phyloP scores from a whole-genome alignment of 305 asterid genomes.

The Solanum hybrid region DNA sequence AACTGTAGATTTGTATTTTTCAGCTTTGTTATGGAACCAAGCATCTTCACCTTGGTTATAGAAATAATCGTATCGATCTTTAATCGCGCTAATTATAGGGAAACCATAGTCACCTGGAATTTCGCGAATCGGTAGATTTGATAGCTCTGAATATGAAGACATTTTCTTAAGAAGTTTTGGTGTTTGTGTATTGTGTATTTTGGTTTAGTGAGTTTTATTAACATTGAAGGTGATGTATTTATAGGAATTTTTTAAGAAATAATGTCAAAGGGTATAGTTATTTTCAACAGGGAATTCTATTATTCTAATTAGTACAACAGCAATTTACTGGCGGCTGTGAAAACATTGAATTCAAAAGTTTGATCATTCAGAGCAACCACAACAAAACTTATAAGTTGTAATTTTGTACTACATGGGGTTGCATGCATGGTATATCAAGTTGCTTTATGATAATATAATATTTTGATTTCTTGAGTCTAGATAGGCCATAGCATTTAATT shows the following conservation, averaged over 20 bases:
- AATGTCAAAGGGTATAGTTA: not conserved
- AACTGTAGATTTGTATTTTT: slow-evolving; percentile 40
- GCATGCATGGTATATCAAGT: not conserved
- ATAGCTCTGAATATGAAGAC: not conserved
- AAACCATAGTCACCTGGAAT: slow-evolving; percentile 51
- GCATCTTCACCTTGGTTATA: slow-evolving; percentile 31
- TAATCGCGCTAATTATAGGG: slow-evolving; percentile 37
- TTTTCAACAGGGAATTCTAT: not conserved
- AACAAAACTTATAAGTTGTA: not conserved
- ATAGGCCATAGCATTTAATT: too few relatives aligned
- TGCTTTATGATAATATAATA: not conserved
- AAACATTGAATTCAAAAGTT: not conserved
- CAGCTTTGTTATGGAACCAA: slow-evolving; percentile 22
- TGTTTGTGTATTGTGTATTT: not conserved
- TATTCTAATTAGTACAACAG: not conserved
- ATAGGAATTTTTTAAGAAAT: not conserved
- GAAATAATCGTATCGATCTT: slow-evolving; percentile 38
- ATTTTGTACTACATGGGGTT: not conserved
- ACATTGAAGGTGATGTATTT: not conserved
- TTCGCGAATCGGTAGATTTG: slow-evolving; percentile 31
- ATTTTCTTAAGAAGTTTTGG: not conserved
- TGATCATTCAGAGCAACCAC: not conserved
- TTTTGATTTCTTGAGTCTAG: not conserved
- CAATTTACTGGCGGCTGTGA: not conserved
- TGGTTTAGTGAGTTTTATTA: not conserved